Conservation (phyloP, 441 rosid species). For the Populus trichocarpa region DNA sequence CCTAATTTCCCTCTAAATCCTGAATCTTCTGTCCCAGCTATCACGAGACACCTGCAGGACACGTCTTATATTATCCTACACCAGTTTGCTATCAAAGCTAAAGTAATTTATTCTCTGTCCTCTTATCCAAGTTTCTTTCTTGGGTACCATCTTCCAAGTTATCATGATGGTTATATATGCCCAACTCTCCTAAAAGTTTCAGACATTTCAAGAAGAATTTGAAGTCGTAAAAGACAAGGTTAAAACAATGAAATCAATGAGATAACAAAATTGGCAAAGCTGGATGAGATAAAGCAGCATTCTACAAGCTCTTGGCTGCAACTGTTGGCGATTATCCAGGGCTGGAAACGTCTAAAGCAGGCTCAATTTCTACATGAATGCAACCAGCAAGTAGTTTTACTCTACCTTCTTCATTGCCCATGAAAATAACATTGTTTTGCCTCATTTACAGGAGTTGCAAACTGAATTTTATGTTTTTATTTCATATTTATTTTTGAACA, state of each 20-base stretch:
- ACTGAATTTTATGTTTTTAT: background rate
- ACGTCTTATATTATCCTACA: background rate
- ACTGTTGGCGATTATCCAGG: background rate
- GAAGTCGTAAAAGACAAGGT: background rate
- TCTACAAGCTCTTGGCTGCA: background rate
- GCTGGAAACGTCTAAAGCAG: background rate
- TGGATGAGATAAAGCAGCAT: background rate
- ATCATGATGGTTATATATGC: background rate
- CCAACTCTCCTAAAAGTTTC: background rate
- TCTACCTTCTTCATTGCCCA: background rate
- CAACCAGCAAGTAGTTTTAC: background rate
- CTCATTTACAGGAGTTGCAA: background rate
- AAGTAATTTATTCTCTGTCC: background rate
- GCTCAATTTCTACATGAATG: background rate
- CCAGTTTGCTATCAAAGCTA: background rate
- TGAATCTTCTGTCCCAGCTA: background rate
- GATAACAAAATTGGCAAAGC: background rate
- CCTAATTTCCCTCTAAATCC: background rate
- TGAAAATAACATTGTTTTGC: background rate
- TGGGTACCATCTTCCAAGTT: background rate
- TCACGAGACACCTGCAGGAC: background rate
- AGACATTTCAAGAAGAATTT: background rate
- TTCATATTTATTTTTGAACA: background rate
- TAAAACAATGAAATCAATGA: background rate
- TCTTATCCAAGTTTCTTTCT: background rate